Base-by-base conservation (phyloP, 2,329 filamentous ascomycete species). In the Grosmannia penicillata region DNA sequence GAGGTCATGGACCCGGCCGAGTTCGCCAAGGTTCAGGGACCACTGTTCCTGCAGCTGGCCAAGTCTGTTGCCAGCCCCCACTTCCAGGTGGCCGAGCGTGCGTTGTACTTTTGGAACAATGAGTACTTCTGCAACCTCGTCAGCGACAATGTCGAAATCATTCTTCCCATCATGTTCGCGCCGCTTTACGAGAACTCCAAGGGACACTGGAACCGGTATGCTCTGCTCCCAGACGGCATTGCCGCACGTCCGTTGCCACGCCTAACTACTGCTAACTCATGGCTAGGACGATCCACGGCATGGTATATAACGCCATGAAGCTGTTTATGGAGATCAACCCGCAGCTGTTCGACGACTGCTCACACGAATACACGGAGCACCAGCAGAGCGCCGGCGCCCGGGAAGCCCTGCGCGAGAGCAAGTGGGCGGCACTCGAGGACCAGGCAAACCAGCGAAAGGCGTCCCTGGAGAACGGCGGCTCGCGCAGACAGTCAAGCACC, bases 231-330 rank as follows among this genome's bases (percentile, higher is more conserved):
- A n/a, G n/a, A n/a, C n/a, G n/a, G n/a, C n/a, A n/a, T n/a, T n/a
- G n/a, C n/a, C n/a, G n/a, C n/a, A n/a, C n/a, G n/a, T n/a, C n/a
- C n/a, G n/a, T n/a, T n/a, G n/a, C n/a, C n/a, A n/a, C n/a, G n/a
- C n/a, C n/a, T n/a, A n/a, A n/a, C n/a, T n/a, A n/a, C n/a, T n/a
- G n/a, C n/a, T n/a, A n/a, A n/a, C 8, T n/a, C 14, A 23, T 22
- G 3, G 10, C 6, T 26, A 96, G 91, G 53, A 98, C 91, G 8
- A 98, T 98, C 49, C 91, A 98, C 55, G 91, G 91, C 56, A 96
- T 98, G 89, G 91, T 98, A 10, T 96, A 96, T 59, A 98, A 96
- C 53, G 91, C 91, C 41, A 96, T 98, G 91, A 98, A 98, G 59
- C 73, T 98, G 27, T 98, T 98, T 60, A 98, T 98, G 91, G 91